Base-by-base conservation (phyloP, 495 filamentous ascomycete genomes). In the Achaetomiella virescens region DNA sequence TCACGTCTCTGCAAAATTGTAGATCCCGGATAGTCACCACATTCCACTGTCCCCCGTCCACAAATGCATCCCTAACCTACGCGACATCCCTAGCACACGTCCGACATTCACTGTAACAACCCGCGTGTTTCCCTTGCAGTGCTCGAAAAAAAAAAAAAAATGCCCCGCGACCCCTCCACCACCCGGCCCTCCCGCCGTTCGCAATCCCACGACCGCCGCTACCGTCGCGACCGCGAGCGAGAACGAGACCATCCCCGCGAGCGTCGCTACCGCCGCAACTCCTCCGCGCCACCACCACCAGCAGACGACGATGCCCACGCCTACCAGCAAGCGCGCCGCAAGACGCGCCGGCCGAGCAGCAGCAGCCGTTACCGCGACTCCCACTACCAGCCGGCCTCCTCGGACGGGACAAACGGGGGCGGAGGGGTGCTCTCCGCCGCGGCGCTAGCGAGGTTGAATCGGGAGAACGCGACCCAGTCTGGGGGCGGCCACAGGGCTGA, bases 361-460 rank as follows among this genome's bases (percentile, higher is more conserved):
- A 17, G 18, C 25, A 27, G 11, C 25, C 0, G 14, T 17, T 1
- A 9, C 31, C 8, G 25, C 24, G 20, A 8, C n/a, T 3, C 8
- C 18, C 18, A 10, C 6, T 20, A 44, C 44, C 24, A 33, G 15
- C n/a, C n/a, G n/a, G 59, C 57, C 35, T 57, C 67, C 69, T 43
- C 58, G 64, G 17, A 29, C n/a, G n/a, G n/a, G n/a, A n/a, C n/a
- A n/a, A n/a, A n/a, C n/a, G n/a, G n/a, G n/a, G n/a, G n/a, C n/a
- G n/a, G n/a, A n/a, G n/a, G n/a, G 48, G 24, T 12, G 6, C 64
- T 82, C 29, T 82, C 79, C 31, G 76, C 78, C 11, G 80, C 83
- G 53, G 78, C 84, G 8, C 66, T 89, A 54, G 84, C 84, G 15
- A 77, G 78, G 61, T 64, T 88, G 37, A 77, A 86, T 56, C 71